Evolutionary conservation across 2,329 filamentous ascomycete species (phyloP).

Genomic region (Ophioceras dolichostomum): DNA sequence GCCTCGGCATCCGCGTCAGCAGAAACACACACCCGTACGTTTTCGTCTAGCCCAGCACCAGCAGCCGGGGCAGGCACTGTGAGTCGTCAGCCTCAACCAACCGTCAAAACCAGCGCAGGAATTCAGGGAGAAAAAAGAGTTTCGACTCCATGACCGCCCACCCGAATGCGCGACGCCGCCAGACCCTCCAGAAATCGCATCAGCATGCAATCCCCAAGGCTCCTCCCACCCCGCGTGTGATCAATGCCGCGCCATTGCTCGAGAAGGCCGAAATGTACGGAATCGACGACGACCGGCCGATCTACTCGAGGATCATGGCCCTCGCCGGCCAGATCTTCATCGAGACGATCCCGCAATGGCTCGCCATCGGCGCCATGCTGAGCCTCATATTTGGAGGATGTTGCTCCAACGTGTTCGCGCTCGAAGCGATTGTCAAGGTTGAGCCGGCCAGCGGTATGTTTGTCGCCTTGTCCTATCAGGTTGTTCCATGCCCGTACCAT

Average conservation of each 20-base stretch:
- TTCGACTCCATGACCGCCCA: slow-evolving; percentile 30
- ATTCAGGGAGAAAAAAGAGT: no score
- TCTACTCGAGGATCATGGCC: slow-evolving; percentile 36
- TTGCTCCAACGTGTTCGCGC: slow-evolving; percentile 66
- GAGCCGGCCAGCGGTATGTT: slow-evolving; percentile 67
- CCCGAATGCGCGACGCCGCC: slow-evolving; percentile 28
- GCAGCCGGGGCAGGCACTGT: neutral
- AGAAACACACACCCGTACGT: no score
- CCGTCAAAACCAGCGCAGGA: no score
- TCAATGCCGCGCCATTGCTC: slow-evolving; percentile 39
- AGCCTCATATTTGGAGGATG: slow-evolving; percentile 79
- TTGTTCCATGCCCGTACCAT: neutral
- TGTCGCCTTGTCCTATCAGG: neutral
- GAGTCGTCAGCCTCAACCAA: slow-evolving; percentile 12
- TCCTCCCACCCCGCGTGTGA: slow-evolving; percentile 34
- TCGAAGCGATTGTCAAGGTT: slow-evolving; percentile 91
- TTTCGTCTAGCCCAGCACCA: no score
- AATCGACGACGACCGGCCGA: slow-evolving; percentile 37
- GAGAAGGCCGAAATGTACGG: slow-evolving; percentile 43
- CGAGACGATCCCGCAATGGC: slow-evolving; percentile 48
- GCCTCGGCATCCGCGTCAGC: no score
- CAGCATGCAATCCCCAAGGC: slow-evolving; percentile 16
- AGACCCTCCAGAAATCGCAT: slow-evolving; percentile 21
- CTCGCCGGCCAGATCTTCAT: slow-evolving; percentile 40
- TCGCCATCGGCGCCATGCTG: slow-evolving; percentile 57